A percentile compares a stretch with the other conserved stretches of the same genome.
Conservation (phyloP, 2,329 filamentous ascomycete species). For the Metarhizium rileyi region DNA sequence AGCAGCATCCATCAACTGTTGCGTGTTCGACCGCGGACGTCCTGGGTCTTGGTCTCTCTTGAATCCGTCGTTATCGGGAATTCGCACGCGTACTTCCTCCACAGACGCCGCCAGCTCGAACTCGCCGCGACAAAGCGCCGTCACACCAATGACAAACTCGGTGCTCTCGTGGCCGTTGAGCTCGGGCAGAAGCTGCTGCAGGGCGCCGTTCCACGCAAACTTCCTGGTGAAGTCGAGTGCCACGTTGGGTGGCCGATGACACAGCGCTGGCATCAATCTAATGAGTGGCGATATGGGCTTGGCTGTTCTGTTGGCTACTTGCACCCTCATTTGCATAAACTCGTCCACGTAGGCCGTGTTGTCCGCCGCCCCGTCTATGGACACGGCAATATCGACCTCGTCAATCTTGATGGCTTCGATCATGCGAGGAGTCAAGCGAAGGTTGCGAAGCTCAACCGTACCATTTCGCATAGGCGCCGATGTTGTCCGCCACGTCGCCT, state of each 20-base stretch:
- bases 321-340: slow-evolving; percentile 62
- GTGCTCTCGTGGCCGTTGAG: slow-evolving; percentile 49
- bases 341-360: slow-evolving; percentile 28
- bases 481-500: slow-evolving; percentile 59
- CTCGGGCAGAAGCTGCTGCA: slow-evolving; percentile 63
- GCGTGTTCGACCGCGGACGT: slow-evolving; percentile 41
- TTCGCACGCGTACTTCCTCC: slow-evolving; percentile 64
- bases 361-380: slow-evolving; percentile 16
- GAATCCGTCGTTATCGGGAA: slow-evolving; percentile 23
- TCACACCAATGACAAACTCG: slow-evolving; percentile 58
- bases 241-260: slow-evolving; percentile 59
- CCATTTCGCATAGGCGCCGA: slow-evolving; percentile 47
- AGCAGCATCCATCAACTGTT: slow-evolving; percentile 47
- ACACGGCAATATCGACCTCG: slow-evolving; percentile 57
- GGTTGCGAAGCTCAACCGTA: slow-evolving; percentile 63
- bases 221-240: slow-evolving; percentile 76
- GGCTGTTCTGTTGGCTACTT: slow-evolving; percentile 62
- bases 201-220: slow-evolving; percentile 72
- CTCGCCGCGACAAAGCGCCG: slow-evolving; percentile 66
- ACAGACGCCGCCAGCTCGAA: slow-evolving; percentile 75
- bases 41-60: slow-evolving; percentile 15
- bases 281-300: slow-evolving; percentile 61
- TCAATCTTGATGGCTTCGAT: slow-evolving; percentile 75
- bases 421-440: slow-evolving; percentile 68
- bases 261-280: slow-evolving; percentile 66